phyloP scores from a whole-genome alignment of 2,329 filamentous ascomycete genomes.

The Fusarium oligoseptatum region DNA sequence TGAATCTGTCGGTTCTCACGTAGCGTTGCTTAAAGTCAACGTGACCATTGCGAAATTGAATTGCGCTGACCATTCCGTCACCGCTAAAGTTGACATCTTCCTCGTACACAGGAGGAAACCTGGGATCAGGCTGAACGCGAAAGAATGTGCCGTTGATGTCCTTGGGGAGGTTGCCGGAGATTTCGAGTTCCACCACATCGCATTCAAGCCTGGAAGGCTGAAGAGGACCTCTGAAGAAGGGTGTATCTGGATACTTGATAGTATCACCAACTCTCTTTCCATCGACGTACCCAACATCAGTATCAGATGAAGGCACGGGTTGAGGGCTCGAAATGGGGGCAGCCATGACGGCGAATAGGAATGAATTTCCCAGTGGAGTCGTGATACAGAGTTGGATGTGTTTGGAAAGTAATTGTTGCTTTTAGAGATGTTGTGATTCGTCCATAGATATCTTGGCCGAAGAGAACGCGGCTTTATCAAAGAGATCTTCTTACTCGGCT shows the following conservation, averaged over 20 bases:
- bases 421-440: not conserved
- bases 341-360: not conserved
- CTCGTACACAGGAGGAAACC: slow-evolving; percentile 20
- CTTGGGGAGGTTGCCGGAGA: not conserved
- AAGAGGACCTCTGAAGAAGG: slow-evolving; percentile 7
- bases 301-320: not conserved
- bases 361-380: not conserved
- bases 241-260: slow-evolving; percentile 5
- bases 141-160: slow-evolving; percentile 34
- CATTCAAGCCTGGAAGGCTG: slow-evolving; percentile 15
- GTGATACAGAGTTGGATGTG: not conserved
- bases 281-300: not conserved
- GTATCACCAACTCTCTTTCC: not conserved
- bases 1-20: slow-evolving; percentile 14
- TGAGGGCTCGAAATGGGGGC: not conserved
- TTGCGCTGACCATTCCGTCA: slow-evolving; percentile 24
- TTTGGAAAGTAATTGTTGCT: not conserved
- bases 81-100: slow-evolving; percentile 32
- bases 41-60: slow-evolving; percentile 6
- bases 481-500: not conserved
- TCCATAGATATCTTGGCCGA: not conserved
- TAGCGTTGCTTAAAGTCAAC: slow-evolving; percentile 23
- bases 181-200: slow-evolving; percentile 12
- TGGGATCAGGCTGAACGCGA: slow-evolving; percentile 25
- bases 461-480: not conserved